phyloP scores from a whole-genome alignment of 2,329 filamentous ascomycete species.

The Beauveria rudraprayagi region DNA sequence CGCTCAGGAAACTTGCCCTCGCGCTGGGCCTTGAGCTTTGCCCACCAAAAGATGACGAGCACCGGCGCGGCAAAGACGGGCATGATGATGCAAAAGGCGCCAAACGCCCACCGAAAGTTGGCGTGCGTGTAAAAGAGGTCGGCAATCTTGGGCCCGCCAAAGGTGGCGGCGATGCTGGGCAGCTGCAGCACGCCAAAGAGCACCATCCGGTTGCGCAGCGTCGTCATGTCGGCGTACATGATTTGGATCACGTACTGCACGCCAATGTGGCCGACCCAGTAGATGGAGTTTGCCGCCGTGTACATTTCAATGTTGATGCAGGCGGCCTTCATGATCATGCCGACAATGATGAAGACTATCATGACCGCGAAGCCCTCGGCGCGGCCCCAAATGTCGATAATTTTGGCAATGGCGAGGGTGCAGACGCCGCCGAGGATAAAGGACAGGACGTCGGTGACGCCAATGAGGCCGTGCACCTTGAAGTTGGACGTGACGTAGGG shows the following conservation, averaged over 20 bases:
- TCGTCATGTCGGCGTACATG: slow-evolving; percentile 36
- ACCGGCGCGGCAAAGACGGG: slow-evolving; percentile 37
- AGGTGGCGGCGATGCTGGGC: slow-evolving; percentile 36
- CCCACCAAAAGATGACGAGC: slow-evolving; percentile 25
- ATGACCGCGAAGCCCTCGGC: slow-evolving; percentile 36
- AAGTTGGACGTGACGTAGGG: slow-evolving; percentile 62
- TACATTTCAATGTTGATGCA: slow-evolving; percentile 51
- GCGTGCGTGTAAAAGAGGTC: slow-evolving; percentile 29
- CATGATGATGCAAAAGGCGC: slow-evolving; percentile 54
- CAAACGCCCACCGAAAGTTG: slow-evolving; percentile 45
- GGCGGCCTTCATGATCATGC: slow-evolving; percentile 56
- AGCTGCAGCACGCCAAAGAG: slow-evolving; percentile 35
- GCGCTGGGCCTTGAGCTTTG: slow-evolving; percentile 40
- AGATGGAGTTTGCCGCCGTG: slow-evolving; percentile 54
- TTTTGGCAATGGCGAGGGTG: slow-evolving; percentile 36
- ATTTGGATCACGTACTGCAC: slow-evolving; percentile 33
- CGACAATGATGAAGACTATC: slow-evolving; percentile 37
- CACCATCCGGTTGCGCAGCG: slow-evolving; percentile 34
- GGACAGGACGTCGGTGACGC: slow-evolving; percentile 56
- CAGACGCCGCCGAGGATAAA: slow-evolving; percentile 31
- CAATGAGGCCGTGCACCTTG: slow-evolving; percentile 55
- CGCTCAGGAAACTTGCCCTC: slow-evolving; percentile 36
- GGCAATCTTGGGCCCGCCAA: slow-evolving; percentile 34
- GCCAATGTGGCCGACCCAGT: slow-evolving; percentile 48
- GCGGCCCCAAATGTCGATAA: slow-evolving; percentile 42